phyloP scores from a whole-genome alignment of 768 basidiomycete species.

The Candolleomyces eurysporus region DNA sequence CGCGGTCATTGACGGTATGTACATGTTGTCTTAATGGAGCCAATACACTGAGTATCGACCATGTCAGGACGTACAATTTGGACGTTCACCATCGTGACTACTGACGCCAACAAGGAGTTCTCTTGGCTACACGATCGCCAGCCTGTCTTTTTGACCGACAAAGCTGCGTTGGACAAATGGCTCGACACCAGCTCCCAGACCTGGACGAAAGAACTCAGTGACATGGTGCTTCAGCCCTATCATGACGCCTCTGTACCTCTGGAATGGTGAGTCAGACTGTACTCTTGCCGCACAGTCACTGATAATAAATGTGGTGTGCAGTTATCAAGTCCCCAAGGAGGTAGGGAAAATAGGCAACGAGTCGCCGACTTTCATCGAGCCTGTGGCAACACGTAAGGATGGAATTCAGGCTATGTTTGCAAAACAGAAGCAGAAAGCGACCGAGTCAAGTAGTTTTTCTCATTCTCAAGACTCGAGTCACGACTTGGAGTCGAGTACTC shows the following conservation, averaged over 20 bases:
- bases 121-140: constrained; percentile 91
- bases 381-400: constrained; percentile 75
- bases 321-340: constrained; percentile 87
- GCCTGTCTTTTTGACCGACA: constrained; percentile 71
- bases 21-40: background rate
- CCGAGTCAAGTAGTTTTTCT: background rate
- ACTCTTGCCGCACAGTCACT: background rate
- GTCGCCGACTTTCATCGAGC: constrained; percentile 78
- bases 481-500: background rate
- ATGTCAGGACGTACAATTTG: constrained; percentile 55
- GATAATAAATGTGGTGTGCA: constrained; percentile 22
- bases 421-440: constrained; percentile 44
- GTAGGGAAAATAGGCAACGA: constrained; percentile 89
- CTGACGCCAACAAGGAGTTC: constrained; percentile 64
- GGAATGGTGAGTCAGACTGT: constrained; percentile 55
- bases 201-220: constrained; percentile 63
- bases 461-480: background rate
- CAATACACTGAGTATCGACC: background rate
- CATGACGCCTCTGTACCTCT: constrained; percentile 48
- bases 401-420: constrained; percentile 84
- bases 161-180: constrained; percentile 67
- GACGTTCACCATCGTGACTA: constrained; percentile 91
- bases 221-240: constrained; percentile 57
- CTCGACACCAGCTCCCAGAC: constrained; percentile 68
- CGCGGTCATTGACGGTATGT: constrained; percentile 61